Base-by-base conservation (phyloP, 2,329 filamentous ascomycete genomes). In the Talaromyces marneffei region DNA sequence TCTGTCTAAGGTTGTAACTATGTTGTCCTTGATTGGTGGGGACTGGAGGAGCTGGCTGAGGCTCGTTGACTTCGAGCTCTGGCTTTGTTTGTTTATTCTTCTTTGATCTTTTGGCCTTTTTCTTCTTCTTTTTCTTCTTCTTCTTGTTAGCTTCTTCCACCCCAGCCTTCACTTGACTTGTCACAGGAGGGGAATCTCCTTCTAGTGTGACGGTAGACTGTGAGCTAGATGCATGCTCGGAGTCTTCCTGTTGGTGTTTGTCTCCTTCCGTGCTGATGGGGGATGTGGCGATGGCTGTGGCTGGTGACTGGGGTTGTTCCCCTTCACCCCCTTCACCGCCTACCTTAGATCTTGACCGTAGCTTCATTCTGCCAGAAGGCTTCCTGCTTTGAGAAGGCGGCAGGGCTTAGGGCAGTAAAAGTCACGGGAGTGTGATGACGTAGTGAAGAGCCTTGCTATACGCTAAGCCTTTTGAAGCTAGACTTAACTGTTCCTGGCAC, bases 1-100 rank as follows among this genome's bases (percentile, higher is more conserved):
- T 71, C 33, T 68, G 66, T 55, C 68, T 66, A 54, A 67, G 50
- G 29, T 42, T 61, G 44, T 56, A 46, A 40, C 39, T 40, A 16
- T 25, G 35, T 14, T 54, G 46, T 31, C 46, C 35, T 10, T 55
- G 50, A 46, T 56, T 39, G 52, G 53, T 61, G 59, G 40, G 59
- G 29, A 57, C 18, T 27, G 29, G 14, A 35, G 48, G 9, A 35
- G 48, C 29, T 33, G 48, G 48, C 48, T 52, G 48, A 56, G 20
- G 29, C 23, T 48, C n/a, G 40, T 56, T n/a, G 50, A 37, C 37
- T 48, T 60, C 37, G 35, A 18, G 35, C 27, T 16, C 39, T n/a
- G 46, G 8, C 23, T 37, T 54, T 53, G 33, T 3, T 37, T 23
- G 18, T 52, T 20, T 52, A 8, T 18, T 40, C 20, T 44, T 40